Evolutionary conservation across 129 eudicot species (phyloP).

Genomic region (Pittosporum tobira): DNA sequence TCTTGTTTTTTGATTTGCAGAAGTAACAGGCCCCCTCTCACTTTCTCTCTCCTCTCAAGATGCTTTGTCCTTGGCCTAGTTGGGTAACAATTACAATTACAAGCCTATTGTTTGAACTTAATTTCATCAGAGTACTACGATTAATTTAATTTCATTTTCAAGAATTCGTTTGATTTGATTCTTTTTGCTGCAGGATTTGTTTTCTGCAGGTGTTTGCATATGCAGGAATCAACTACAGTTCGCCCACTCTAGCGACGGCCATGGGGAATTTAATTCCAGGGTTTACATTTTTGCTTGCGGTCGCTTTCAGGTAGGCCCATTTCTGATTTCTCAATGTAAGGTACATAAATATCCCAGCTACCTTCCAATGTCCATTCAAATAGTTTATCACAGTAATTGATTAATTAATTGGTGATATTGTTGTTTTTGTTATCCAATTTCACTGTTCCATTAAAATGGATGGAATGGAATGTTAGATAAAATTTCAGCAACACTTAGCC

Average conservation of each 20-base stretch:
- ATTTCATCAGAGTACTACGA: too few species aligned
- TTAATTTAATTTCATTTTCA: not conserved
- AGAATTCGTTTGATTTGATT: not conserved
- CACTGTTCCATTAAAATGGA: not conserved
- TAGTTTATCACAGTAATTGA: not conserved
- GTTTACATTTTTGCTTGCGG: conserved; percentile 40
- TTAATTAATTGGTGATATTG: not conserved
- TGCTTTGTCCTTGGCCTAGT: conserved; percentile 40
- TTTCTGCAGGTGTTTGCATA: conserved; percentile 39
- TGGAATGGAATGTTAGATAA: too few species aligned
- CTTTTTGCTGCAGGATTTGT: conserved; percentile 32
- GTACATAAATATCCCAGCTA: too few species aligned
- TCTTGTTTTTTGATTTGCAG: conserved; percentile 18
- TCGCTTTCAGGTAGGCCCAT: conserved; percentile 32
- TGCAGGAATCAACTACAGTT: conserved; percentile 42
- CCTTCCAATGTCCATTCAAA: not conserved
- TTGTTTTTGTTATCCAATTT: not conserved
- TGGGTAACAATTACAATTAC: conserved; percentile 21
- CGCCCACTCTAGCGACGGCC: conserved; percentile 49
- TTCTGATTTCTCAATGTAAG: too few species aligned
- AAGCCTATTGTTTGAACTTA: not conserved
- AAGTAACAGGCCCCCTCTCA: conserved; percentile 34
- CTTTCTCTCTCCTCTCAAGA: conserved; percentile 26
- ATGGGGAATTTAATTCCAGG: conserved; percentile 48
- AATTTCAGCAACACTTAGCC: too few species aligned